A percentile compares a stretch with the other conserved stretches of the same genome.
Conservation (phyloP, 2,329 filamentous ascomycete genomes). For the Alternaria dauci region DNA sequence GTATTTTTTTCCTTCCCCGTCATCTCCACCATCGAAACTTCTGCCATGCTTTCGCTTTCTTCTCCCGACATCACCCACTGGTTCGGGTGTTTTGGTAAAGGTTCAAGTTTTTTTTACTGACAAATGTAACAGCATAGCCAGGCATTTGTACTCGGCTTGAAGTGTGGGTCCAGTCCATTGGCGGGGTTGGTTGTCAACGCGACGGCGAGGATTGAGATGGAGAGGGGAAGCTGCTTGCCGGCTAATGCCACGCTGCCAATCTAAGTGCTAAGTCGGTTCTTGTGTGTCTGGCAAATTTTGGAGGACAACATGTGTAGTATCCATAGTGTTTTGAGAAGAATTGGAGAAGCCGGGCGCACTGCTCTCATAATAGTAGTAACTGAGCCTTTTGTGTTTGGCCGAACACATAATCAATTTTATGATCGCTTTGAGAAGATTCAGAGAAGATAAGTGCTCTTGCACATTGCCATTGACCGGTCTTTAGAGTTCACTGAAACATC, state of each 20-base stretch:
- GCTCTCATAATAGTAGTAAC: not conserved
- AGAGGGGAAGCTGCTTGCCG: constrained; percentile 25
- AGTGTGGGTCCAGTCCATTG: constrained; percentile 32
- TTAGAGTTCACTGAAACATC: too few species aligned
- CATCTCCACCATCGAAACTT: not conserved
- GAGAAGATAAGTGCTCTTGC: too few species aligned
- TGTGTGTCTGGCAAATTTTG: not conserved
- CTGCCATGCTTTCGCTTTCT: not conserved
- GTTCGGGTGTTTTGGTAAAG: not conserved
- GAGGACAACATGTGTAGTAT: not conserved
- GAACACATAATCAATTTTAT: too few species aligned
- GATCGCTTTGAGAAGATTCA: too few species aligned
- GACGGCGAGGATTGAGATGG: constrained; percentile 29
- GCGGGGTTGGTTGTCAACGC: constrained; percentile 30
- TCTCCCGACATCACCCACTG: too few species aligned
- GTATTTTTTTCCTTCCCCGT: not conserved
- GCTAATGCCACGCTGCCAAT: constrained; percentile 31
- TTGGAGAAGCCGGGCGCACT: not conserved
- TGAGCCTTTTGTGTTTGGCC: too few species aligned
- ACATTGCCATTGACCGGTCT: too few species aligned
- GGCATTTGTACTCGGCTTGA: constrained; percentile 32
- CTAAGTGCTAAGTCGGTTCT: not conserved
- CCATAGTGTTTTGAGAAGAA: not conserved
- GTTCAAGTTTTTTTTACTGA: not conserved
- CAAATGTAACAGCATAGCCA: constrained; percentile 6